phyloP scores from a whole-genome alignment of 2,329 filamentous ascomycete genomes.

The Didymella keratinophila region DNA sequence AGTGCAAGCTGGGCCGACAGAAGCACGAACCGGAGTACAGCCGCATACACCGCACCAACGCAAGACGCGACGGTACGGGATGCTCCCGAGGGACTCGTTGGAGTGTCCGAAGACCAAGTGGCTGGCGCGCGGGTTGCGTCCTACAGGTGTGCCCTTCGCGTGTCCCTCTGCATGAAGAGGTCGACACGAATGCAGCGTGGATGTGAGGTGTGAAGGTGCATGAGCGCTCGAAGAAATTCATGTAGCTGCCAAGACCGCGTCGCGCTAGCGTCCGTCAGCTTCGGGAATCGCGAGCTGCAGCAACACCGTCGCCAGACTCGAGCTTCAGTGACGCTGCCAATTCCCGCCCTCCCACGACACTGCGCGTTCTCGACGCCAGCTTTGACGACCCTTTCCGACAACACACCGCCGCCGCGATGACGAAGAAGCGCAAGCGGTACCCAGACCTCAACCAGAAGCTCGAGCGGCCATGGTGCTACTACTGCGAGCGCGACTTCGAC shows the following conservation, averaged over 20 bases:
- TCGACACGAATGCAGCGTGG: neutral
- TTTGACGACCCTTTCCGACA: neutral
- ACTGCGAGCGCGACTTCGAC: slow-evolving; percentile 99
- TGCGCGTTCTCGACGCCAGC: slow-evolving; percentile 1
- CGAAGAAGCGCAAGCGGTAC: slow-evolving; percentile 86
- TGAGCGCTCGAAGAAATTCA: slow-evolving; percentile 22
- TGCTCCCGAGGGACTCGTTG: slow-evolving; percentile 58
- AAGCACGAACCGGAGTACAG: slow-evolving; percentile 49
- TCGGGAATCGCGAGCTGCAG: slow-evolving; percentile 29
- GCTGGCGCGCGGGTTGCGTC: slow-evolving; percentile 52
- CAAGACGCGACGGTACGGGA: slow-evolving; percentile 58
- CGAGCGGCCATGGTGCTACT: slow-evolving; percentile 93
- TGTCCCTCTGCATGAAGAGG: slow-evolving; percentile 16
- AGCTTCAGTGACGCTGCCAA: slow-evolving; percentile 4
- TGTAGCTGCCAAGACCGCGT: slow-evolving; percentile 20
- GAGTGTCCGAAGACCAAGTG: slow-evolving; percentile 55
- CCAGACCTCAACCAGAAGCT: slow-evolving; percentile 90
- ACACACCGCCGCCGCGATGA: slow-evolving; percentile 32
- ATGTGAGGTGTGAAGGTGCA: neutral
- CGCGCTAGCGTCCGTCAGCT: slow-evolving; percentile 29
- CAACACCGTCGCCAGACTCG: slow-evolving; percentile 8
- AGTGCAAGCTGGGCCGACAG: slow-evolving; percentile 8
- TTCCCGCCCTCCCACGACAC: neutral
- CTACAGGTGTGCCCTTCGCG: neutral
- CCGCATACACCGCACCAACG: slow-evolving; percentile 54